Percentiles rank a stretch among this genome's conserved stretches.
Conservation (phyloP, 1,284 basidiomycete genomes). For the Boletus sp. region DNA sequence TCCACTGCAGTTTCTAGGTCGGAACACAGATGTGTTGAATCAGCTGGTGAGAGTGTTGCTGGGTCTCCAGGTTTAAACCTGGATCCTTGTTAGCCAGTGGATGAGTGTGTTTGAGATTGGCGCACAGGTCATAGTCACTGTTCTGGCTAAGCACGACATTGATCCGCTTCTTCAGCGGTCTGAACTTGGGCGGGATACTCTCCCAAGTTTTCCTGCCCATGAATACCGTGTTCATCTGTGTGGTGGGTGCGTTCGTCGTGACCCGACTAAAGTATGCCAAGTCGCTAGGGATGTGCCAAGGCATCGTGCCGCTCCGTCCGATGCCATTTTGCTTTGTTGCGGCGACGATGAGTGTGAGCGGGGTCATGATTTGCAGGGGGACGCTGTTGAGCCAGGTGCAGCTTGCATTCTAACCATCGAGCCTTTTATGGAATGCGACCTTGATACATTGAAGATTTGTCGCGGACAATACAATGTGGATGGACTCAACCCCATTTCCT, state of each 20-base stretch:
- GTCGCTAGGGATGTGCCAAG: conserved; percentile 89
- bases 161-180: conserved; percentile 73
- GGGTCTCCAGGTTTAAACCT: conserved; percentile 16
- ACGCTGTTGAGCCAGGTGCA: too few relatives aligned
- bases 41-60: background rate
- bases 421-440: too few relatives aligned
- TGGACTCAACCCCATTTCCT: conserved; percentile 61
- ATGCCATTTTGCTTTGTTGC: conserved; percentile 88
- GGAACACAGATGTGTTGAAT: conserved; percentile 16
- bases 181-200: conserved; percentile 87
- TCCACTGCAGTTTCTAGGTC: conserved; percentile 23
- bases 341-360: conserved; percentile 89
- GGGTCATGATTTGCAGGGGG: conserved; percentile 43
- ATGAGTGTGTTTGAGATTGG: conserved; percentile 14
- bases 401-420: too few relatives aligned
- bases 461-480: background rate
- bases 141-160: conserved; percentile 84
- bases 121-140: conserved; percentile 61
- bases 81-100: conserved; percentile 3
- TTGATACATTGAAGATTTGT: too few relatives aligned
- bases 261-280: conserved; percentile 90
- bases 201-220: conserved; percentile 99
- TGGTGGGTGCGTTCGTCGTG: conserved; percentile 60
- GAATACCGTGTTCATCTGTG: conserved; percentile 72
- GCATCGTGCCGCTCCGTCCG: conserved; percentile 71